Percentiles rank a stretch among this genome's conserved stretches.
Conservation (phyloP, 257 asterid genomes). For the Linderniella brevidens region DNA sequence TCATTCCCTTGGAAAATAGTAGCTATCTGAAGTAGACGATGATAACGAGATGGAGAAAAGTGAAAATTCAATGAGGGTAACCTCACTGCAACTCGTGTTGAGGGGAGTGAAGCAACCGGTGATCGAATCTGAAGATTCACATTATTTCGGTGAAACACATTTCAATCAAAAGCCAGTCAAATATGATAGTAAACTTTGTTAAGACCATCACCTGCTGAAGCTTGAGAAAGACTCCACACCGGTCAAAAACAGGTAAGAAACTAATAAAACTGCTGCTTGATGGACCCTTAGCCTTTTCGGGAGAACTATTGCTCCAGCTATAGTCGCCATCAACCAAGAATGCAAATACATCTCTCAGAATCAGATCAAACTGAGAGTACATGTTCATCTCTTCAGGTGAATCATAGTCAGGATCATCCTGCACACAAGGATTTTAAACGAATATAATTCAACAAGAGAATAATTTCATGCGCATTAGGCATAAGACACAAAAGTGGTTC, state of each 20-base stretch:
- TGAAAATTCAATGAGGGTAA: conserved; percentile 79
- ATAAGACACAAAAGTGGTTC: no score
- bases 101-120: conserved; percentile 59
- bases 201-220: conserved; percentile 73
- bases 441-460: neutral
- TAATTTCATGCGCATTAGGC: no score
- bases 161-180: conserved; percentile 4
- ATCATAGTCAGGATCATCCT: conserved; percentile 59
- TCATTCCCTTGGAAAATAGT: conserved; percentile 58
- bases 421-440: conserved; percentile 16
- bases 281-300: conserved; percentile 17
- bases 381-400: conserved; percentile 64
- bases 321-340: conserved; percentile 92
- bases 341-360: conserved; percentile 87
- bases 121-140: conserved; percentile 54
- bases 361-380: conserved; percentile 82
- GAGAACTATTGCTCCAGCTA: conserved; percentile 48
- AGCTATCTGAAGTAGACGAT: conserved; percentile 82
- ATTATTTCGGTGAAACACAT: conserved; percentile 7
- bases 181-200: neutral
- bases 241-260: conserved; percentile 75
- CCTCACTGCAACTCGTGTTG: conserved; percentile 72
- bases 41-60: conserved; percentile 96
- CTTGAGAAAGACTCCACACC: conserved; percentile 76
- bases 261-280: conserved; percentile 27